Evolutionary conservation across 768 basidiomycete genomes (phyloP), one percentile per base, ranked within the genome.

Genomic region (Lactarius quietus): DNA sequence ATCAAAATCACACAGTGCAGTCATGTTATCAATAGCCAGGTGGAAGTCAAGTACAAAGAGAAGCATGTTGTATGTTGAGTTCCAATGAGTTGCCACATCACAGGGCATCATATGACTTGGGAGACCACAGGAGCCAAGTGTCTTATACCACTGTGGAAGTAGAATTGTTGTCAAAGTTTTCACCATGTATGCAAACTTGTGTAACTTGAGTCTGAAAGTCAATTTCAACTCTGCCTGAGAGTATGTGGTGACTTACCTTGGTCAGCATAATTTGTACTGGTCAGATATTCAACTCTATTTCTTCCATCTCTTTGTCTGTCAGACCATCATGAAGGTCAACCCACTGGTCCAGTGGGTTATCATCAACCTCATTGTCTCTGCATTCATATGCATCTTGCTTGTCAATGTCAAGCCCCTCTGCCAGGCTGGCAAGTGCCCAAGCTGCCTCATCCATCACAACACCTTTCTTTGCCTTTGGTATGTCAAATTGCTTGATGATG

Each of bases 401-500:
- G 7, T 48, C 43, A 0, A 48, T 5, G 5, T 60, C 59, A 28
- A 48, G 18, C 8, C 31, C 59, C 12, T 51, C 39, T 36, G 62
- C 56, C 1, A 58, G 33, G 12, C 6, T 17, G 0, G 14, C 12
- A 7, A 52, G 33, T 12, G 36, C 36, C 2, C 52, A 1, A 1
- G 39, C 6, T 2, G 26, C 57, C 1, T 52, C 33, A 3, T 20
- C 43, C 20, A 20, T 38, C 12, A 38, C 38, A 12, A 14, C 14
- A 14, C 38, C 14, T 4, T 38, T 59, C 23, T 66, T 66, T 5
- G 33, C 60, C 48, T 73, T 71, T 1, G 68, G 63, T 12, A 74
- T 57, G 31, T 81, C 77, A 69, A 81, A 82, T 59, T 73, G 69
- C 0, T 60, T 1, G 0, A 81, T 36, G 0, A 80, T 23, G 1